Conservation (phyloP, 331 rosid genomes). For the Cydonia oblonga region DNA sequence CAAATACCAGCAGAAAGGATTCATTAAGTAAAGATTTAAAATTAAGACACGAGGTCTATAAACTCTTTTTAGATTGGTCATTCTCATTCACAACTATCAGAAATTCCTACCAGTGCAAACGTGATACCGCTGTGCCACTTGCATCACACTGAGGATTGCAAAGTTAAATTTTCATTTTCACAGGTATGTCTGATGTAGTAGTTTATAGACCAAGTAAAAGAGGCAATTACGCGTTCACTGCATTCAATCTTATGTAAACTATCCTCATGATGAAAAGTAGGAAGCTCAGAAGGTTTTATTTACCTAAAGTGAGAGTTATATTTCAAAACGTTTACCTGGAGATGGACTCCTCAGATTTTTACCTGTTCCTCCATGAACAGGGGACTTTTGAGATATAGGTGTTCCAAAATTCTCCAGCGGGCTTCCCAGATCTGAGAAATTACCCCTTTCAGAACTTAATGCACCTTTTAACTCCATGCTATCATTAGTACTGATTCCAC, state of each 20-base stretch:
- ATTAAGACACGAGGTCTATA: not conserved
- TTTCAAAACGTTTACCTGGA: slow-evolving; percentile 37
- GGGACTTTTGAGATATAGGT: slow-evolving; percentile 48
- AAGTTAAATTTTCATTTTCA: not conserved
- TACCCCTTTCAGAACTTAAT: slow-evolving; percentile 48
- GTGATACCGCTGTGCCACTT: not conserved
- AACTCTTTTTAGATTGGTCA: not conserved
- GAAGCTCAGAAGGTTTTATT: not conserved
- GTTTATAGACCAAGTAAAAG: not conserved
- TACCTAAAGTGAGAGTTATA: not conserved
- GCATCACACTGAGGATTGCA: not conserved
- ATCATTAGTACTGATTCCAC: slow-evolving; percentile 31
- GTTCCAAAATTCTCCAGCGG: slow-evolving; percentile 41
- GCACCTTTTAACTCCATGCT: slow-evolving; percentile 59
- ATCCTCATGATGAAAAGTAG: not conserved
- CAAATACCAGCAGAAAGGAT: not conserved
- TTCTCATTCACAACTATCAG: not conserved
- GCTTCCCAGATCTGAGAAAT: slow-evolving; percentile 42
- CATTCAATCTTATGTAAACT: not conserved
- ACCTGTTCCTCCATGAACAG: slow-evolving; percentile 36
- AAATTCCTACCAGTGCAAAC: not conserved
- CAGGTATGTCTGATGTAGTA: not conserved
- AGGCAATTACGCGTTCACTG: not conserved
- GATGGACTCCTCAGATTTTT: slow-evolving; percentile 41
- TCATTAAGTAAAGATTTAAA: not conserved